Evolutionary conservation across 192 early-diverging fungal genomes (phyloP), one percentile per base, ranked within the genome.

Genomic region (Coemansia sp.): DNA sequence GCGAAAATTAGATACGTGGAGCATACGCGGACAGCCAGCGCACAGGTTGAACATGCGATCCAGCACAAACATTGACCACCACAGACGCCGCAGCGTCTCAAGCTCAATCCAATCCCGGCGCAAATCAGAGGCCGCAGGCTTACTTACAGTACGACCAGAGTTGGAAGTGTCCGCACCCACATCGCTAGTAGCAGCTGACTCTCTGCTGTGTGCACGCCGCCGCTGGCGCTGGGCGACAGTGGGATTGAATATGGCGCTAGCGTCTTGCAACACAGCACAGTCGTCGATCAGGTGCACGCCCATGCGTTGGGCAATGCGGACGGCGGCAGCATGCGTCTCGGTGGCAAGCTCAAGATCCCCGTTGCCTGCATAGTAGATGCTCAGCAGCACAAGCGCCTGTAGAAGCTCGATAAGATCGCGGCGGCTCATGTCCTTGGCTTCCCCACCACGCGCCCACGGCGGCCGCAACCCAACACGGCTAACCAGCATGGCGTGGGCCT

Each of bases 11-110:
- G 67, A 64, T 24, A 65, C 63, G 17, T 63, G 64, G 19, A 82
- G 32, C 64, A 74, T 67, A 23, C 79, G 79, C 14, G 71, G 75
- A 31, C 61, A 54, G 10, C 74, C 79, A 32, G 75, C 71, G 20
- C 63, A 58, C 20, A 68, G 5, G 22, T 60, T 59, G 36, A 59
- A 68, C 61, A 68, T 66, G 51, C 74, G 74, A 46, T 82, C 79
- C n/a, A 76, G 32, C n/a, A 74, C 63, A 58, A 63, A 82, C 79
- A 74, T 66, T 8, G 75, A 59, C 79, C 79, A 82, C 79, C 79
- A 82, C 6, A 82, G 65, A 1, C 79, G 67, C 27, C 79, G 70
- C 64, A 82, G 32, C 6, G 79, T 82, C 51, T 82, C 79, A 30
- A 63, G 58, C 59, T 82, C 74, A 25, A 82, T 71, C 70, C 68